Base-by-base conservation (phyloP, 805 yeast species). In the Lachancea kluyveri region DNA sequence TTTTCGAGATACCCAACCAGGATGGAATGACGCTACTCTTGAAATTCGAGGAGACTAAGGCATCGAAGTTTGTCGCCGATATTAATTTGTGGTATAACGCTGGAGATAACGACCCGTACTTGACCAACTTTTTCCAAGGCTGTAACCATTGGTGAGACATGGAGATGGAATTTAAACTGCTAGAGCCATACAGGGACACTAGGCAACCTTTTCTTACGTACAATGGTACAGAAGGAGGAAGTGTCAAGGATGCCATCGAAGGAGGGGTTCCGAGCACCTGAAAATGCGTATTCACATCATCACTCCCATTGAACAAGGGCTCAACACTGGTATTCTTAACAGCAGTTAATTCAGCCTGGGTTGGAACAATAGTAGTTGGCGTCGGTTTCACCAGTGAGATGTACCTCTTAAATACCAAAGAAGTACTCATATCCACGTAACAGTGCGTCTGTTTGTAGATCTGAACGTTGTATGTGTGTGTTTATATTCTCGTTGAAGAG, bases 201-300 rank as follows among this genome's bases (percentile, higher is more conserved):
- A 55, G 17, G 33, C 54, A 53, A 12, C 52, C 52, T 26, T 48
- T 46, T 11, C 51, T 37, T 9, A 55, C 45, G 19, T 41, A 50
- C 9, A 55, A 31, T 7, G 52, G 42, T 8, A 42, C 31, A 13
- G 43, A 34, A 3, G 48, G 36, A 8, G 51, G 48, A 5, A 49
- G 28, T 12, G 39, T 30, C 7, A 46, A 19, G 2, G 54, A 44
- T 4, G 53, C 52, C 31, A 51, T 28, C n/a, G 49, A 46, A 7
- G 52, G 37, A 3, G 51, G 51, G 19, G 43, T 42, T 7, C 52
- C 54, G 23, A 50, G 30, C 2, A 48, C 31, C 23, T 40, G 41
- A 28, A 47, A 40, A 11, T 31, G 36, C 4, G 52, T 34, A 8
- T 30, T 35, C 9, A 31, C 18, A 21, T 37, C 30, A 10, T 31